phyloP scores from a whole-genome alignment of 371 early-diverging fungal species.

The Amoeboaphelidium occidentale region DNA sequence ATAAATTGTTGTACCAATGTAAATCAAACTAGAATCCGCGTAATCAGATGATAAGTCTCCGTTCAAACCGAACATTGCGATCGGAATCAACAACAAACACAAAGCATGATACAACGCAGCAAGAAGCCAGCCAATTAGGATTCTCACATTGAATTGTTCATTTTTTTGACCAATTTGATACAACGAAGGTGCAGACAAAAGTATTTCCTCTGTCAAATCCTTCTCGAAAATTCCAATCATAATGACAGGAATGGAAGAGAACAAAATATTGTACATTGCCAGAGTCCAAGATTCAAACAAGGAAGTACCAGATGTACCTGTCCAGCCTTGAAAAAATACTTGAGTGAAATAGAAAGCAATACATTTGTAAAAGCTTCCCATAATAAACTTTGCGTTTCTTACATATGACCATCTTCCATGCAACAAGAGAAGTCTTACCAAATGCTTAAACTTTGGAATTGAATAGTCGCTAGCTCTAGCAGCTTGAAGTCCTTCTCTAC shows the following conservation, averaged over 20 bases:
- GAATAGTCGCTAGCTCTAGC: conserved; percentile 34
- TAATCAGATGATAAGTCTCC: neutral
- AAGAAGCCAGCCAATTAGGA: conserved; percentile 9
- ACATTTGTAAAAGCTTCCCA: conserved; percentile 24
- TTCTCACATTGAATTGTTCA: conserved; percentile 11
- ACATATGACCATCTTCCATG: conserved; percentile 29
- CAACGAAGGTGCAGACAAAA: conserved; percentile 6
- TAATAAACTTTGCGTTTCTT: conserved; percentile 16
- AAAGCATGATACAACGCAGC: conserved; percentile 10
- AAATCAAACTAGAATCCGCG: neutral
- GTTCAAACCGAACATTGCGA: neutral
- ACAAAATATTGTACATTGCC: conserved; percentile 52
- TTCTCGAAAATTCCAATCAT: conserved; percentile 53
- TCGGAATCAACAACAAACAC: neutral
- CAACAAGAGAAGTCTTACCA: conserved; percentile 21
- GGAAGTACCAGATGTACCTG: neutral
- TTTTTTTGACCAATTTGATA: conserved; percentile 9
- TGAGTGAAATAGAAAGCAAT: conserved; percentile 3
- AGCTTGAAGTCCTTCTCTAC: conserved; percentile 42
- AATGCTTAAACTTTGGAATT: conserved; percentile 25
- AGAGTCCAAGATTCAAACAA: conserved; percentile 51
- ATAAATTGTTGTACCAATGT: conserved; percentile 23
- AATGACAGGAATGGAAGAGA: conserved; percentile 49
- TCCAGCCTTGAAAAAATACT: neutral
- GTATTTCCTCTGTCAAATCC: conserved; percentile 12